Conservation (phyloP, 805 yeast genomes). For the Metschnikowia corniflorae region DNA sequence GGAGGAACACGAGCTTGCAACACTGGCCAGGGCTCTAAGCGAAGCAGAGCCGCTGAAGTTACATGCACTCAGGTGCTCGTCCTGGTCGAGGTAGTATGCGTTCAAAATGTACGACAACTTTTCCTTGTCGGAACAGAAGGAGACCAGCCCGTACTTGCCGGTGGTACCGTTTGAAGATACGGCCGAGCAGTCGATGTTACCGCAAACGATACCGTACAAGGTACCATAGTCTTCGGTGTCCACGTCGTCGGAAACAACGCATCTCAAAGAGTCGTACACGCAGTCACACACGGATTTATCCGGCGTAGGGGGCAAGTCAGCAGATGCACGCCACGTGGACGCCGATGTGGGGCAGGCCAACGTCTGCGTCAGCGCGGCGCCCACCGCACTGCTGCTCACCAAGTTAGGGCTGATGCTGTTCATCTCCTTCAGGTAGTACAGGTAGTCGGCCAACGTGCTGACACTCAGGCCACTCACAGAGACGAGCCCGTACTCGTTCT, state of each 20-base stretch:
- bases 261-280: conserved; percentile 49
- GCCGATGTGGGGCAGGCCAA: conserved; percentile 59
- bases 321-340: conserved; percentile 60
- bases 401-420: conserved; percentile 44
- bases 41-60: conserved; percentile 50
- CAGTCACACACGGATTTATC: conserved; percentile 61
- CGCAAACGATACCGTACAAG: conserved; percentile 58
- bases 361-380: conserved; percentile 29
- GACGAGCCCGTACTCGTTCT: conserved; percentile 78
- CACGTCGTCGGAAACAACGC: conserved; percentile 60
- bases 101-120: conserved; percentile 63
- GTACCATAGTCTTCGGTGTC: conserved; percentile 54
- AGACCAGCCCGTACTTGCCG: conserved; percentile 69
- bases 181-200: conserved; percentile 55
- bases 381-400: conserved; percentile 21
- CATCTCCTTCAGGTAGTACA: conserved; percentile 21
- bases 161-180: conserved; percentile 58
- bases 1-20: conserved; percentile 32
- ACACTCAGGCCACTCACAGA: conserved; percentile 48
- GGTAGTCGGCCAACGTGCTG: conserved; percentile 59
- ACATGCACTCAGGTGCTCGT: conserved; percentile 15
- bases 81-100: conserved; percentile 46
- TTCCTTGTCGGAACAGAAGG: conserved; percentile 67
- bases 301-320: conserved; percentile 79
- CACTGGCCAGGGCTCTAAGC: conserved; percentile 25